Evolutionary conservation across 805 yeast genomes (phyloP).

Genomic region (Myxozyma sirexii): DNA sequence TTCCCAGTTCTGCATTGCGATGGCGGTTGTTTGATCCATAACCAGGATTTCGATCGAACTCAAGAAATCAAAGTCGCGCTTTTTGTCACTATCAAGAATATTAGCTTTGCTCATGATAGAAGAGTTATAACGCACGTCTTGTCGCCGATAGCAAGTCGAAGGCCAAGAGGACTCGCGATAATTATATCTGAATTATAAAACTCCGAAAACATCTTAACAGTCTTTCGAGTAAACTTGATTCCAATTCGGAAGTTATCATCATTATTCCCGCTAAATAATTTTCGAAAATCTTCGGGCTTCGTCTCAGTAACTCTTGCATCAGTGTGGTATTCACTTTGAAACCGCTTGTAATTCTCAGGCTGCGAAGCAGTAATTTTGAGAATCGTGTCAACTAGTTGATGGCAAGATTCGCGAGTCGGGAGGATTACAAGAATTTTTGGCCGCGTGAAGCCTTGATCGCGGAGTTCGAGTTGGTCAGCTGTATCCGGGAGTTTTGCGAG

Average conservation of each 20-base stretch:
- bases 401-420: slow-evolving; percentile 82
- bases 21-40: slow-evolving; percentile 80
- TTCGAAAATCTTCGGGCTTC: slow-evolving; percentile 83
- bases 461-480: slow-evolving; percentile 52
- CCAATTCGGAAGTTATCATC: slow-evolving; percentile 92
- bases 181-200: slow-evolving; percentile 85
- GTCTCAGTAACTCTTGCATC: slow-evolving; percentile 51
- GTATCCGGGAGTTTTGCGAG: slow-evolving; percentile 45
- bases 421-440: slow-evolving; percentile 82
- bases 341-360: slow-evolving; percentile 78
- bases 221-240: slow-evolving; percentile 84
- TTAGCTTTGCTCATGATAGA: slow-evolving; percentile 16
- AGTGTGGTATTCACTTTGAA: slow-evolving; percentile 67
- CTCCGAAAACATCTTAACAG: slow-evolving; percentile 79
- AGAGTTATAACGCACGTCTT: slow-evolving; percentile 40
- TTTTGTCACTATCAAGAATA: slow-evolving; percentile 43
- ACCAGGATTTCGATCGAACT: slow-evolving; percentile 84
- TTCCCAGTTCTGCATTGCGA: slow-evolving; percentile 92
- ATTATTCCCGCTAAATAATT: slow-evolving; percentile 81
- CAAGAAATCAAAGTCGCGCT: slow-evolving; percentile 75
- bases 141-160: slow-evolving; percentile 75
- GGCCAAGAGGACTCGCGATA: slow-evolving; percentile 88
- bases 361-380: slow-evolving; percentile 69
- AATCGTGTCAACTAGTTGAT: slow-evolving; percentile 64
- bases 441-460: slow-evolving; percentile 95